phyloP scores from a whole-genome alignment of 148 eudicot species.

The Cornus florida region DNA sequence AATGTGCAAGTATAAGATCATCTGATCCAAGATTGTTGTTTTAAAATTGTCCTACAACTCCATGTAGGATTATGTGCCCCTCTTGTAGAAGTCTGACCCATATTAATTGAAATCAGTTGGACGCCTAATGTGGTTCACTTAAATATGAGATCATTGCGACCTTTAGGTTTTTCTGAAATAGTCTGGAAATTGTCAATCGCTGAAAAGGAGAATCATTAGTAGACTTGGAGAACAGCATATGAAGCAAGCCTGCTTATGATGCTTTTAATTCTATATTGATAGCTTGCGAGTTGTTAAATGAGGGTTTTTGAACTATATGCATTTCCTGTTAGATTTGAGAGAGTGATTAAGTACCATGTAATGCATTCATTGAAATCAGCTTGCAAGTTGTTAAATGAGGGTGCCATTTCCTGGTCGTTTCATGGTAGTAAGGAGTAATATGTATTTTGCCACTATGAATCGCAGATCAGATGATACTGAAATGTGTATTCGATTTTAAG shows the following conservation, averaged over 20 bases:
- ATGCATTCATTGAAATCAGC: not conserved
- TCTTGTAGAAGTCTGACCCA: not conserved
- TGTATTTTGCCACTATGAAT: not conserved
- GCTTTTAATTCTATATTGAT: not conserved
- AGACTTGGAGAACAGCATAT: not conserved
- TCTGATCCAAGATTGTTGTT: slow-evolving; percentile 1
- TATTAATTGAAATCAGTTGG: not conserved
- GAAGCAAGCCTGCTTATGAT: not conserved
- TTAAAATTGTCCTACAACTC: slow-evolving; percentile 1
- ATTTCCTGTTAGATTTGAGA: not conserved
- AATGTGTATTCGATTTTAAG: not conserved
- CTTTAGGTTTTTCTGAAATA: not conserved
- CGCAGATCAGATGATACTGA: slow-evolving; percentile 1
- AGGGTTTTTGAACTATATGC: not conserved
- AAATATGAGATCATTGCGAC: not conserved
- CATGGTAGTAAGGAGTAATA: not conserved
- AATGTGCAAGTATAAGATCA: not conserved
- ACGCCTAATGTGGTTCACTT: not conserved
- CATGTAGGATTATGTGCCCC: not conserved
- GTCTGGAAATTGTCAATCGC: not conserved
- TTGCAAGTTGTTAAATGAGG: not conserved
- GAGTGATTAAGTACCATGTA: not conserved
- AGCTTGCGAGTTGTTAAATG: not conserved
- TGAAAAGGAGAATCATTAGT: not conserved
- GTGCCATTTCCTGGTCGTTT: not conserved